Base-by-base conservation (phyloP, 192 early-diverging fungal genomes). In the Coemansia interrupta region DNA sequence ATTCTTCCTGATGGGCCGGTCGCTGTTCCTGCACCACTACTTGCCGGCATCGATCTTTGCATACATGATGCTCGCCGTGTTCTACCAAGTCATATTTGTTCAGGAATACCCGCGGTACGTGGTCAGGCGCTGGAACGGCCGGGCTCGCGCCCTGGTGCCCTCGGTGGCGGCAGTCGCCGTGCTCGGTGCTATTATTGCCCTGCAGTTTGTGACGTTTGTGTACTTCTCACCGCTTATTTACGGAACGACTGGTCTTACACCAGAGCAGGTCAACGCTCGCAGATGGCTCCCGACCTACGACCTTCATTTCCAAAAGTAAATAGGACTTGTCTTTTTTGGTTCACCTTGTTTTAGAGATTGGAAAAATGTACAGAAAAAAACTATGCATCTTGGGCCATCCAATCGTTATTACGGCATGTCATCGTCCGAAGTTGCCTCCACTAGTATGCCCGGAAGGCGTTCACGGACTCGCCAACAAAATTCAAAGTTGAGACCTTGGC, bases 201-300 rank as follows among this genome's bases (percentile, higher is more conserved):
- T 80, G 13, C 85, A 86, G 40, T 13, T 87, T 14, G 73, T 68
- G 1, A 63, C 78, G 30, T 97, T 94, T 74, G 43, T 80, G 46
- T 93, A 73, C 66, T 95, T 96, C 83, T 70, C 90, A 14, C 95
- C 94, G 18, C 38, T 98, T 10, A 82, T 90, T 9, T 98, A 97
- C 65, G 96, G 96, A 17, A 83, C 82, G 5, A 83, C 87, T 8
- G 74, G 87, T 2, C 29, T 86, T 48, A 68, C 68, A 56, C 67
- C 87, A 2, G 79, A 84, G 15, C 74, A 78, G 32, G 63, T 98
- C 3, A 54, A 80, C 47, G 60, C 61, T 9, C 80, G 85, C 44
- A 91, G 89, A 68, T 86, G 88, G 83, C 64, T 95, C 19, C 36
- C 69, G 23, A 78, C 68, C n/a, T 98, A 94, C 88, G 93, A 98